Conservation (phyloP, 176 grass and related monocot species). For the Dendrocalamus sinicus region DNA sequence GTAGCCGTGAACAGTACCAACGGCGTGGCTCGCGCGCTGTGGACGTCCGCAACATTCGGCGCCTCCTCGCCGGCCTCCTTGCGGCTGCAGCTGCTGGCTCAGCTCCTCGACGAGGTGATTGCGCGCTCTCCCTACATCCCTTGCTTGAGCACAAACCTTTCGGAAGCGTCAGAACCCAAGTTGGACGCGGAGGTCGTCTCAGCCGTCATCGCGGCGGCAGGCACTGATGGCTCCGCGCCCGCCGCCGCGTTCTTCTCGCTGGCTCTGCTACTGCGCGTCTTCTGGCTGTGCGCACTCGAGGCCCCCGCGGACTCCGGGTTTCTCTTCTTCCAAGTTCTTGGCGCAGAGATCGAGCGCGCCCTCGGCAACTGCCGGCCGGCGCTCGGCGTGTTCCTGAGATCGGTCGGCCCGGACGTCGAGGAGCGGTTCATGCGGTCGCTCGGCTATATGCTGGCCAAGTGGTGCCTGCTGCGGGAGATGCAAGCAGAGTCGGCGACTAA, state of each 20-base stretch:
- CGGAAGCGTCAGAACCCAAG: neutral
- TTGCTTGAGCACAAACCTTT: conserved; percentile 16
- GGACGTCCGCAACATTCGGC: conserved; percentile 50
- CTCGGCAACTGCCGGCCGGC: conserved; percentile 42
- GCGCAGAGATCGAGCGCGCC: conserved; percentile 42
- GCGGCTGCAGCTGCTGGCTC: conserved; percentile 55
- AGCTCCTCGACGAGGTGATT: conserved; percentile 68
- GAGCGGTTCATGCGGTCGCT: conserved; percentile 72
- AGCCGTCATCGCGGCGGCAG: neutral
- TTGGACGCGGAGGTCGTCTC: conserved; percentile 46
- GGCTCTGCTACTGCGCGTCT: conserved; percentile 72
- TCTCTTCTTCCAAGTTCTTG: conserved; percentile 71
- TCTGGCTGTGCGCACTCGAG: conserved; percentile 76
- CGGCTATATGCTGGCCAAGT: conserved; percentile 92
- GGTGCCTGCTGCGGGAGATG: conserved; percentile 80
- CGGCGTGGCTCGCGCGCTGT: conserved; percentile 46
- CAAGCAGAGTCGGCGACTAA: conserved; percentile 23
- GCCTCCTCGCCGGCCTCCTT: conserved; percentile 26
- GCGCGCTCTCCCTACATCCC: conserved; percentile 51
- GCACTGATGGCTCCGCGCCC: conserved; percentile 18
- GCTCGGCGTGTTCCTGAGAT: conserved; percentile 57
- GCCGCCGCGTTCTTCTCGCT: conserved; percentile 60
- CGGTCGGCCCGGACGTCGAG: conserved; percentile 71
- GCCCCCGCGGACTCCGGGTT: conserved; percentile 71
- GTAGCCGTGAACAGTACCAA: conserved; percentile 45